Evolutionary conservation across 2,329 filamentous ascomycete species (phyloP).

Genomic region (Rugonectria rugulosa): DNA sequence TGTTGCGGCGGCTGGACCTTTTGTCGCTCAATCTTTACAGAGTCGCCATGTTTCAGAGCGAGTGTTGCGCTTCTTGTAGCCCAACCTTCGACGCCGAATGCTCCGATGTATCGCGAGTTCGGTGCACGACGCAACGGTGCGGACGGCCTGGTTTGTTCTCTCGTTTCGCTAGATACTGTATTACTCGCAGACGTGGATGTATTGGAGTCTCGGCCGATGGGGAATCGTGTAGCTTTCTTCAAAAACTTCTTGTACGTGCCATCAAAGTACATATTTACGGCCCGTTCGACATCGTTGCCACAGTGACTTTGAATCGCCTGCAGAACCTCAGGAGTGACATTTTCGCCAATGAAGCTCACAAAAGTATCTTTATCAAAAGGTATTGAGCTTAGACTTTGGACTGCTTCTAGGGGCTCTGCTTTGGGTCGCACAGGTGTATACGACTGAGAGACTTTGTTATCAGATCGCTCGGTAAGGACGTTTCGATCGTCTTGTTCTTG

Average conservation of each 20-base stretch:
- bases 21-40: constrained; percentile 86
- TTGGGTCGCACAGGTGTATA: constrained; percentile 14
- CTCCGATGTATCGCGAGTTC: constrained; percentile 77
- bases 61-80: constrained; percentile 82
- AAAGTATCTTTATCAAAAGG: constrained; percentile 66
- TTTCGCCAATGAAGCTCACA: constrained; percentile 66
- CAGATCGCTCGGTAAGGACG: constrained; percentile 20
- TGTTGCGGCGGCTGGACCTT: constrained; percentile 70
- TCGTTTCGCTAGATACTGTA: constrained; percentile 12
- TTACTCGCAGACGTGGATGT: constrained; percentile 14
- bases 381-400: constrained; percentile 37
- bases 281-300: constrained; percentile 65
- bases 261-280: constrained; percentile 75
- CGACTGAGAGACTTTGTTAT: constrained; percentile 23
- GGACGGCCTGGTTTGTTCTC: constrained; percentile 21
- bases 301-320: constrained; percentile 61
- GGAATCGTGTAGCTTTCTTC: constrained; percentile 36
- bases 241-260: constrained; percentile 67
- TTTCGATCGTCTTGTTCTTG: constrained; percentile 26
- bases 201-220: constrained; percentile 7
- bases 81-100: constrained; percentile 92
- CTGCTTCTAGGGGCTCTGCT: constrained; percentile 2
- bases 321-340: constrained; percentile 58
- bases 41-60: constrained; percentile 81
- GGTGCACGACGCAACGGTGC: constrained; percentile 42